Conservation (phyloP, 2,329 filamentous ascomycete genomes). For the Aureobasidium lini region DNA sequence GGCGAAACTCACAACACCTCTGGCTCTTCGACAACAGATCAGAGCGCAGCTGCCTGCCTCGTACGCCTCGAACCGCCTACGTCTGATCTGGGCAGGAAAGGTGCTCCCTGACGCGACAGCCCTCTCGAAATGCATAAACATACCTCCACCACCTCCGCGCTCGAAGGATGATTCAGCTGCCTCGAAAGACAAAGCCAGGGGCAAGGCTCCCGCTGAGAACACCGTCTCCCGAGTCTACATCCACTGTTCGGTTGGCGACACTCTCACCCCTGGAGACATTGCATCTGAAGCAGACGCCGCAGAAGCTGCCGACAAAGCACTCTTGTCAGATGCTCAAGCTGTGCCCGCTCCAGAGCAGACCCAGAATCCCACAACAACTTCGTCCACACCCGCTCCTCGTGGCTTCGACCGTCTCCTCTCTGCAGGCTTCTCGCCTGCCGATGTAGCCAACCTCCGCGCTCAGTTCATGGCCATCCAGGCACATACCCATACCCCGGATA, state of each 20-base stretch:
- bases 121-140: conserved; percentile 60
- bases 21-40: conserved; percentile 75
- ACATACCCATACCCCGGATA: conserved; percentile 76
- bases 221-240: conserved; percentile 63
- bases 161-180: conserved; percentile 25
- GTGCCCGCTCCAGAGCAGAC: background rate
- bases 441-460: conserved; percentile 75
- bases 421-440: conserved; percentile 72
- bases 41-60: conserved; percentile 59
- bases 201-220: conserved; percentile 54
- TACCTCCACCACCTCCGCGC: conserved; percentile 49
- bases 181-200: conserved; percentile 46
- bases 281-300: conserved; percentile 52
- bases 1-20: conserved; percentile 62
- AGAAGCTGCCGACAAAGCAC: conserved; percentile 32
- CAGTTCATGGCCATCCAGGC: conserved; percentile 85
- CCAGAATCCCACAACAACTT: conserved; percentile 20
- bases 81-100: conserved; percentile 84
- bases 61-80: conserved; percentile 62
- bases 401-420: conserved; percentile 83
- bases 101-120: conserved; percentile 68
- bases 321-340: conserved; percentile 30
- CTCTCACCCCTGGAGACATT: conserved; percentile 62
- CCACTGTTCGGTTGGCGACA: conserved; percentile 81
- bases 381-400: conserved; percentile 53